Conservation (phyloP, 352 stramenopile species). For the Phytophthora cryptogea region DNA sequence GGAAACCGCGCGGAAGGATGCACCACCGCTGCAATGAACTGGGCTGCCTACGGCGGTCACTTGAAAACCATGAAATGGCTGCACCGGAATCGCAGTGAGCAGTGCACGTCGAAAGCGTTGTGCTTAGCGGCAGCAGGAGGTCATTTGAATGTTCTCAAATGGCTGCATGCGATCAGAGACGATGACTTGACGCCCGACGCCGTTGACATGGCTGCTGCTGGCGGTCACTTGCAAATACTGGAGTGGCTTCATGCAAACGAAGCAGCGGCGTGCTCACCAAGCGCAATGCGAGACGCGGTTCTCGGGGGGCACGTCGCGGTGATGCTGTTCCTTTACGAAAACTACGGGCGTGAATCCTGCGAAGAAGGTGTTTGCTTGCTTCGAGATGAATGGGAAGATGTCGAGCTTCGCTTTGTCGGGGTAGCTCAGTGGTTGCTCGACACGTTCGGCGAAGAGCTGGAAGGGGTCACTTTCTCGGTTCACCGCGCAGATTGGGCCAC, state of each 20-base stretch:
- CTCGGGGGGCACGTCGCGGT: constrained; percentile 19
- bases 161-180: constrained; percentile 13
- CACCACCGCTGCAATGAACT: constrained; percentile 26
- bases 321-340: constrained; percentile 27
- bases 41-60: constrained; percentile 22
- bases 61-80: constrained; percentile 24
- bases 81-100: constrained; percentile 18
- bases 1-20: constrained; percentile 23
- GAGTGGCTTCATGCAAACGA: constrained; percentile 21
- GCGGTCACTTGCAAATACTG: constrained; percentile 14
- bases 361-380: constrained; percentile 24
- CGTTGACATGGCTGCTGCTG: constrained; percentile 21
- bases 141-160: constrained; percentile 25
- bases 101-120: constrained; percentile 13
- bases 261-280: constrained; percentile 11
- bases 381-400: constrained; percentile 21
- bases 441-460: constrained; percentile 13
- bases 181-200: constrained; percentile 4
- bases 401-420: constrained; percentile 13
- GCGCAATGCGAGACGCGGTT: constrained; percentile 26
- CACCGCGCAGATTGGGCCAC: constrained; percentile 25
- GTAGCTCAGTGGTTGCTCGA: constrained; percentile 19
- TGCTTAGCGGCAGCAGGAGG: constrained; percentile 18
- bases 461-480: constrained; percentile 19
- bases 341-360: constrained; percentile 16